Conservation (phyloP, 2,329 filamentous ascomycete species). For the Botrytis pseudocinerea region DNA sequence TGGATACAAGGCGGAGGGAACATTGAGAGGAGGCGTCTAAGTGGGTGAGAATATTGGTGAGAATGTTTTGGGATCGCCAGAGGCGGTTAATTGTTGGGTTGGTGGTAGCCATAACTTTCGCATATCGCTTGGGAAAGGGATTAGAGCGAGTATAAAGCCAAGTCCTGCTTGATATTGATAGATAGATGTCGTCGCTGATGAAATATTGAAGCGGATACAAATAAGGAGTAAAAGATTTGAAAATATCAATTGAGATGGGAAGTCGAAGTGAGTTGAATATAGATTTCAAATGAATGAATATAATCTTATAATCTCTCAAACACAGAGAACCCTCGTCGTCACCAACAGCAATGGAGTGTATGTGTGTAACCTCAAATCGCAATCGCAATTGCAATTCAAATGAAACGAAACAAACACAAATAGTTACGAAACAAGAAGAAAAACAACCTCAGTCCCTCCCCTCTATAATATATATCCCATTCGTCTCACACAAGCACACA, state of each 20-base stretch:
- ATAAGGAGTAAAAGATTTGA: background rate
- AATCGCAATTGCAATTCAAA: background rate
- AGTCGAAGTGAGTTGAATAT: background rate
- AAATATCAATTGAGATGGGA: background rate
- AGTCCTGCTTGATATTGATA: conserved; percentile 8
- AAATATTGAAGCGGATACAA: background rate
- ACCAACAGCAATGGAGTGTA: background rate
- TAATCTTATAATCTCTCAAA: background rate
- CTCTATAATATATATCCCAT: background rate
- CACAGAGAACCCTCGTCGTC: background rate
- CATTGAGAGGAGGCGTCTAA: conserved; percentile 45
- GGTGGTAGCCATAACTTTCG: conserved; percentile 40
- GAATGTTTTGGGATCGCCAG: conserved; percentile 39
- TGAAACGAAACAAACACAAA: background rate
- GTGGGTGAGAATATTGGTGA: conserved; percentile 35
- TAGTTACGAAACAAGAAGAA: background rate
- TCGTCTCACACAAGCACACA: background rate
- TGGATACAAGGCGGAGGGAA: conserved; percentile 65
- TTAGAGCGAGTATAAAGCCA: background rate
- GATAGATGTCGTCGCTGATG: background rate
- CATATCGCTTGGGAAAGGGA: conserved; percentile 33
- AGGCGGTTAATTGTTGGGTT: conserved; percentile 39
- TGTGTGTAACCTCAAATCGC: background rate
- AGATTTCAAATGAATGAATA: background rate
- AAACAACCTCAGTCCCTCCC: conserved; percentile 18